A percentile compares a stretch with the other conserved stretches of the same genome.
Evolutionary conservation across 2,329 filamentous ascomycete genomes (phyloP).

Genomic region (Paecilomyces sp.): DNA sequence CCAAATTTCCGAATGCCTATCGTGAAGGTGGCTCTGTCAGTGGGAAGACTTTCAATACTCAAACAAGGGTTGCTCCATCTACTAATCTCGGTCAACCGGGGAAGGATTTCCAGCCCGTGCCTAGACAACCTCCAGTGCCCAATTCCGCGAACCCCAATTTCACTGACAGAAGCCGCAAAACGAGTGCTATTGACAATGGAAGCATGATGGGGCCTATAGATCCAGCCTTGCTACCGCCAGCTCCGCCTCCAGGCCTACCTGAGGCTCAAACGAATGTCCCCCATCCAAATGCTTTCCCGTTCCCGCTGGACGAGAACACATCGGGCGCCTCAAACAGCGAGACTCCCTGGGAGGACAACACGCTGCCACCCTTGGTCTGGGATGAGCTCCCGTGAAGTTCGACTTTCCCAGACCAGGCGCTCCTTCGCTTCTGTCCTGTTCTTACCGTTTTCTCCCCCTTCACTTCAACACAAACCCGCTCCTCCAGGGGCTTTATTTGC

Average conservation of each 20-base stretch:
- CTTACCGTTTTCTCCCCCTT: not conserved
- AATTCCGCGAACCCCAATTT: constrained; percentile 6
- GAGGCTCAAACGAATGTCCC: constrained; percentile 13
- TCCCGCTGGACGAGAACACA: constrained; percentile 25
- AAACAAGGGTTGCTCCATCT: constrained; percentile 4
- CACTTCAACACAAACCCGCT: not conserved
- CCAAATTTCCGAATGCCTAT: constrained; percentile 52
- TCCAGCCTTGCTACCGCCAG: constrained; percentile 23
- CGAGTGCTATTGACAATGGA: not conserved
- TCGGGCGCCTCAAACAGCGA: constrained; percentile 7
- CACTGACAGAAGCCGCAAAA: not conserved
- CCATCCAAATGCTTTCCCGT: constrained; percentile 15
- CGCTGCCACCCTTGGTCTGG: constrained; percentile 34
- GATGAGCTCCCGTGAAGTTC: constrained; percentile 23
- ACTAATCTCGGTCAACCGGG: constrained; percentile 1
- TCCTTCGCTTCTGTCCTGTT: constrained; percentile 2
- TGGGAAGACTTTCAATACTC: constrained; percentile 17
- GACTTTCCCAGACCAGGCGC: constrained; percentile 1
- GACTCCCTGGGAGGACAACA: constrained; percentile 30
- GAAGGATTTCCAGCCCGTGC: not conserved
- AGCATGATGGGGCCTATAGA: constrained; percentile 17
- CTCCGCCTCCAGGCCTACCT: constrained; percentile 19
- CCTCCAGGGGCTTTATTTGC: not conserved
- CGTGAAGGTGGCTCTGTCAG: constrained; percentile 36
- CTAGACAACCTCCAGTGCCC: not conserved